Base-by-base conservation (phyloP, 805 yeast genomes). In the Aciculoconidium aculeatum region DNA sequence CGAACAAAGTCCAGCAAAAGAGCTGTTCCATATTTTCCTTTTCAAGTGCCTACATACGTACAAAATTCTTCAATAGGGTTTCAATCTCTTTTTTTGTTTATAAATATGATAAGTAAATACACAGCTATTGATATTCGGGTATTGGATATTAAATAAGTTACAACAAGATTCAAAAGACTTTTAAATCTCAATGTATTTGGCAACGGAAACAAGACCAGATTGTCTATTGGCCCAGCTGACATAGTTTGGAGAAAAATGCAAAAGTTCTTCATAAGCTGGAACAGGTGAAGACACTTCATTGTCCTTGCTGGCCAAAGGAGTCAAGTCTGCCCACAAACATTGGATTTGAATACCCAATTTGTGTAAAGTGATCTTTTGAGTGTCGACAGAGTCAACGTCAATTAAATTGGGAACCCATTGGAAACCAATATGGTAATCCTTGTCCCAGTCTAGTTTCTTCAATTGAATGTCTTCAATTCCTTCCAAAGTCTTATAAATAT, bases 241-340 rank as follows among this genome's bases (percentile, higher is more conserved):
- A 50, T 73, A 71, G 13, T 63, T 54, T 1, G 95, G 94, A 1
- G 83, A 60, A 46, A 74, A 85, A 39, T 73, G 71, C 20, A 80
- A 45, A 22, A 86, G 48, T 46, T 87, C 95, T 34, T 72, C 77
- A 39, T 67, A 75, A 1, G 92, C 87, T 1, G 94, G 87, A 4
- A 84, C 52, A 34, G 66, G 68, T n/a, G 35, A 30, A 7, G 36
- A 28, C 11, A 41, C 44, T 11, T 37, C 36, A 17, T 71, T 54
- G 16, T 41, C 40, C 27, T 54, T 49, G 1, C 67, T 74, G 27
- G 59, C 30, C 11, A 28, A 14, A 53, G 48, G 28, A 19, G 75
- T 76, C 49, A 75, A 73, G 40, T 86, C 94, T 6, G 85, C 82
- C 88, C 90, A 87, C 45, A 61, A 75, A 49, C 96, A 87, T 14